These are phyloP conservation scores for Whalleya microplaca DNA, from an alignment of 2,329 filamentous ascomycete genomes.

Conservation along the genomic window DNA sequence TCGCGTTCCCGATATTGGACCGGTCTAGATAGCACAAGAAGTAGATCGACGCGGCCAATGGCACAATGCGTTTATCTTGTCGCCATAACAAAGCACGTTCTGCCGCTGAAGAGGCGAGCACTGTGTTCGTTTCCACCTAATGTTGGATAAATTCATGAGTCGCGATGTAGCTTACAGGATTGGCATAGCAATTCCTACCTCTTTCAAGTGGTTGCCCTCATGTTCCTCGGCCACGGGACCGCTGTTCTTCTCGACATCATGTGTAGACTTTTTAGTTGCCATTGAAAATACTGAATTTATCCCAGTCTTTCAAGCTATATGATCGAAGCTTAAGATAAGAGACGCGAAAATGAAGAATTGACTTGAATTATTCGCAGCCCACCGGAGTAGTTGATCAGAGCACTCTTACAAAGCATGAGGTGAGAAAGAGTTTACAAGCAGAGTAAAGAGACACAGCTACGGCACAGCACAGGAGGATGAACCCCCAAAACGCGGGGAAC, in stretches of 20 bases:
- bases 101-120: conserved; percentile 12
- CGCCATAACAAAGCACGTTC: conserved; percentile 40
- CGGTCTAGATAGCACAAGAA: conserved; percentile 61
- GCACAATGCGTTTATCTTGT: conserved; percentile 57
- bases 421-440: conserved; percentile 4
- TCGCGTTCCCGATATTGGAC: conserved; percentile 54
- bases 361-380: neutral
- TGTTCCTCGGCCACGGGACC: conserved; percentile 26
- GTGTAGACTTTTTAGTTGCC: conserved; percentile 20
- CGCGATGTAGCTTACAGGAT: neutral
- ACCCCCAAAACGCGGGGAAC: conserved; percentile 22
- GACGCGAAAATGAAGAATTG: conserved; percentile 7
- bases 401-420: conserved; percentile 14
- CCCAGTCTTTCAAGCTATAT: neutral
- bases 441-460: neutral
- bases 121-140: conserved; percentile 8
- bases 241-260: conserved; percentile 33
- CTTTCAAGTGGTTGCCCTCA: conserved; percentile 20
- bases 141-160: conserved; percentile 6
- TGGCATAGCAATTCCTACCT: conserved; percentile 11
- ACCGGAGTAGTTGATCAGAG: conserved; percentile 4
- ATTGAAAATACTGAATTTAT: conserved; percentile 20
- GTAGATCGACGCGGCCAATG: conserved; percentile 57
- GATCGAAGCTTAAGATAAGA: conserved; percentile 3
- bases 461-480: conserved; percentile 1